These are phyloP conservation scores for Corylus heterophylla DNA, from an alignment of 306 rosid species.

Conservation along the genomic window DNA sequence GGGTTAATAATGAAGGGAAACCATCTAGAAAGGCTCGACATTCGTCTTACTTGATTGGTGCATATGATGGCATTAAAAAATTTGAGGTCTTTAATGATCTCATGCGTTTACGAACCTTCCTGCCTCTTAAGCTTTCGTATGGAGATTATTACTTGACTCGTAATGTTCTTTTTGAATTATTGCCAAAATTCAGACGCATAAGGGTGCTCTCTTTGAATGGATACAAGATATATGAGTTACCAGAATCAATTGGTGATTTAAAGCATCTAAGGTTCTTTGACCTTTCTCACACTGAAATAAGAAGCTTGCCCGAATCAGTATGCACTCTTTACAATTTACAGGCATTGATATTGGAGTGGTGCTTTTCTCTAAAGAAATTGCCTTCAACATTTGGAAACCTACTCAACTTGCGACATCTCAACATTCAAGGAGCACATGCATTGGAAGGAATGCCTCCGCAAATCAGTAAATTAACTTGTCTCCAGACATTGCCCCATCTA, in stretches of 20 bases:
- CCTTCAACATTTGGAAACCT: background rate
- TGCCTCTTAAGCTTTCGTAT: background rate
- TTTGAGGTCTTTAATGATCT: background rate
- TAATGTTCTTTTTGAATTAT: rapidly evolving
- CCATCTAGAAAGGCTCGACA: background rate
- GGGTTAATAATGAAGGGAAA: background rate
- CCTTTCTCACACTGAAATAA: background rate
- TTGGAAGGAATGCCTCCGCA: too few species aligned
- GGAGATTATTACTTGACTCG: too few species aligned
- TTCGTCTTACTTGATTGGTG: background rate
- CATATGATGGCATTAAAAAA: too few species aligned
- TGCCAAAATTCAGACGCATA: background rate
- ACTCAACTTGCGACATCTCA: too few species aligned
- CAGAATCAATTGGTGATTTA: background rate
- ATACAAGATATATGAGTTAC: background rate
- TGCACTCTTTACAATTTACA: background rate
- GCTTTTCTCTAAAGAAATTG: background rate
- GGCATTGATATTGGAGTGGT: background rate
- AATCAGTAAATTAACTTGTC: too few species aligned
- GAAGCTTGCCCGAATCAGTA: too few species aligned
- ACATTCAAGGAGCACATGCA: too few species aligned
- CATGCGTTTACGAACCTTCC: slow-evolving; percentile 60
- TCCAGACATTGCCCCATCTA: too few species aligned
- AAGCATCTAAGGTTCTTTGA: slow-evolving; percentile 3
- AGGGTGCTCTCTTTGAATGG: background rate